Evolutionary conservation across 441 rosid species (phyloP).

Genomic region (Biscutella laevigata): DNA sequence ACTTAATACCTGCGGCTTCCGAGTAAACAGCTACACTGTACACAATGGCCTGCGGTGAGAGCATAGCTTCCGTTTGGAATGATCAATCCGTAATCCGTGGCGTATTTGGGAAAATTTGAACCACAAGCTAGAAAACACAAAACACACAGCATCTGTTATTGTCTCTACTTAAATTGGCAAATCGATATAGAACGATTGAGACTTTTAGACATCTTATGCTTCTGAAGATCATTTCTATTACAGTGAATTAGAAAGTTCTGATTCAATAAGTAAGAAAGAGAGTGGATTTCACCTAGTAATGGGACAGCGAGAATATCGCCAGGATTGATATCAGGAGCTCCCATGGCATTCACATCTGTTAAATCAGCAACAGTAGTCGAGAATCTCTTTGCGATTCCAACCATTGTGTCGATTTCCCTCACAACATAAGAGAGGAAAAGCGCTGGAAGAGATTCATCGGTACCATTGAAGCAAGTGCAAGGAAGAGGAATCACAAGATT

Average conservation of each 20-base stretch:
- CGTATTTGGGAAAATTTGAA: conserved; percentile 66
- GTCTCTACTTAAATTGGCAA: not conserved
- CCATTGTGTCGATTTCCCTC: conserved; percentile 52
- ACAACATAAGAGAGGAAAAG: conserved; percentile 79
- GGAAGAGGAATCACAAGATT: conserved; percentile 73
- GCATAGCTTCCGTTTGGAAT: conserved; percentile 90
- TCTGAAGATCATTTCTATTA: not conserved
- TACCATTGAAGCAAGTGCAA: conserved; percentile 83
- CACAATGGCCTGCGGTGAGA: conserved; percentile 80
- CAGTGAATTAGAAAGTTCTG: not conserved
- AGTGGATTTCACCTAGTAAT: conserved; percentile 45
- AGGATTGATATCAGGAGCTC: conserved; percentile 49
- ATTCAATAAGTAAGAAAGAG: not conserved
- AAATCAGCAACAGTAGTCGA: conserved; percentile 76
- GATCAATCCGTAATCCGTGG: conserved; percentile 57
- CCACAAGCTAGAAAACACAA: conserved; percentile 51
- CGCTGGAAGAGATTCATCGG: conserved; percentile 75
- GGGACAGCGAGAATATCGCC: conserved; percentile 86
- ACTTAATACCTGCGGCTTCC: conserved; percentile 57
- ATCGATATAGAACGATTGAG: not conserved
- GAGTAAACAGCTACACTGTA: conserved; percentile 84
- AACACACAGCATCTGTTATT: not conserved
- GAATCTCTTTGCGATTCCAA: conserved; percentile 61
- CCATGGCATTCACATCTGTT: conserved; percentile 91
- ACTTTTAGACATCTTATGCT: not conserved